Evolutionary conservation across 257 asterid genomes (phyloP).

Genomic region (Knoxia roxburghii): DNA sequence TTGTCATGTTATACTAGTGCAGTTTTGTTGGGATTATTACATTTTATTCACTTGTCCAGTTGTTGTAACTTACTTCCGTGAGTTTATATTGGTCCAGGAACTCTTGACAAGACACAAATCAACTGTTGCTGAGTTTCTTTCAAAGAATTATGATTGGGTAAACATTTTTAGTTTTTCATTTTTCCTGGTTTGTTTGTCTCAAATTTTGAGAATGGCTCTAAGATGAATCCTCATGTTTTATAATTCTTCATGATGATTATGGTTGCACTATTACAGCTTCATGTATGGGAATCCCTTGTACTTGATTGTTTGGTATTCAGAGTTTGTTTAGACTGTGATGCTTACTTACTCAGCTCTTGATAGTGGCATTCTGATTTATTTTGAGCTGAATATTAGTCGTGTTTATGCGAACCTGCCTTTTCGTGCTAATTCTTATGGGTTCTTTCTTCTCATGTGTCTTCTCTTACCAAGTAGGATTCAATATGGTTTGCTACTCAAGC

Average conservation of each 20-base stretch:
- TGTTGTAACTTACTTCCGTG: neutral
- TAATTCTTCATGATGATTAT: too few species aligned
- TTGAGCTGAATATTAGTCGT: neutral
- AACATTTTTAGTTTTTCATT: constrained; percentile 1
- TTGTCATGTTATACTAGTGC: neutral
- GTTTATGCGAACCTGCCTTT: neutral
- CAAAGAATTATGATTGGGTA: constrained; percentile 94
- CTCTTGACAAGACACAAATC: constrained; percentile 93
- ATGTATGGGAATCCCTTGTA: too few species aligned
- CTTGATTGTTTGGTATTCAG: too few species aligned
- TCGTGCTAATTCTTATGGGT: neutral
- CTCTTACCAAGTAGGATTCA: too few species aligned
- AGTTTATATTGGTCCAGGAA: constrained; percentile 52
- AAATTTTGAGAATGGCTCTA: neutral
- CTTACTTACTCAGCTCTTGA: too few species aligned
- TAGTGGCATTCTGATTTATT: too few species aligned
- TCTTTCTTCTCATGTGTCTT: neutral
- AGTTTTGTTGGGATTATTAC: neutral
- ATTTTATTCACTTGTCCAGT: neutral
- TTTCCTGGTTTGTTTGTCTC: neutral
- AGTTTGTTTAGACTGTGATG: too few species aligned
- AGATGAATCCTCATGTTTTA: too few species aligned
- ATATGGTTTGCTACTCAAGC: neutral
- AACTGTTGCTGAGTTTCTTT: constrained; percentile 87
- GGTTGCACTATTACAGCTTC: too few species aligned